Conservation (phyloP, 2,329 filamentous ascomycete species). For the Amesomyces nigricolor region DNA sequence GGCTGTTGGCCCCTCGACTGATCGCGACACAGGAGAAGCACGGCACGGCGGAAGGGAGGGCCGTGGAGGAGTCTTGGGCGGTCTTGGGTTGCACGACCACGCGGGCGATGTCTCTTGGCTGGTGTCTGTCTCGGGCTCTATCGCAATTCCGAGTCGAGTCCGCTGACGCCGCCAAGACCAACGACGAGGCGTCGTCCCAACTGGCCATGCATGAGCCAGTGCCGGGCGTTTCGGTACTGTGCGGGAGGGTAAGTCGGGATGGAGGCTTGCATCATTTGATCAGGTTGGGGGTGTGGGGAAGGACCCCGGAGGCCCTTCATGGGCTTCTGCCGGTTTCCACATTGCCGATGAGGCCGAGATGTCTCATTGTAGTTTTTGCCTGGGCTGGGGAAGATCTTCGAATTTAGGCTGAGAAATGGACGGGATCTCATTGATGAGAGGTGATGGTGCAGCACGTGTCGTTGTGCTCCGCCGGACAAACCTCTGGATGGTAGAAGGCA, state of each 20-base stretch:
- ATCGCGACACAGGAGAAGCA: too few species aligned
- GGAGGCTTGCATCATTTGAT: constrained; percentile 5
- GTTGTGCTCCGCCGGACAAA: too few species aligned
- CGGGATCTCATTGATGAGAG: too few species aligned
- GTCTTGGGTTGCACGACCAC: background rate
- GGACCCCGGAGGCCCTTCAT: background rate
- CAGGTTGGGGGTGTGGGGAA: background rate
- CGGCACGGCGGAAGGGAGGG: background rate
- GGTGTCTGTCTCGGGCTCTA: background rate
- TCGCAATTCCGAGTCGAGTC: constrained; percentile 13
- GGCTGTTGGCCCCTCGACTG: too few species aligned
- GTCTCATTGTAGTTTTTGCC: background rate
- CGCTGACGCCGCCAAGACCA: constrained; percentile 7
- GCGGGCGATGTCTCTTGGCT: background rate
- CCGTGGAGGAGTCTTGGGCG: background rate
- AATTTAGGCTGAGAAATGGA: background rate
- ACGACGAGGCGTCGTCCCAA: background rate
- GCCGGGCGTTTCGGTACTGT: constrained; percentile 13
- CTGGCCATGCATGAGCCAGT: background rate
- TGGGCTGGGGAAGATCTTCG: background rate
- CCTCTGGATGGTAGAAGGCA: too few species aligned
- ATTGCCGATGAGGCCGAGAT: background rate
- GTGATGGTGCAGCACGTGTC: too few species aligned
- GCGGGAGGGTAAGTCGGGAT: constrained; percentile 7
- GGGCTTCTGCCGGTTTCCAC: constrained; percentile 3